A percentile compares a stretch with the other conserved stretches of the same genome.
These are phyloP conservation scores for Polysphondylium violaceum DNA, from an alignment of 78 protist species.

Conservation along the genomic window DNA sequence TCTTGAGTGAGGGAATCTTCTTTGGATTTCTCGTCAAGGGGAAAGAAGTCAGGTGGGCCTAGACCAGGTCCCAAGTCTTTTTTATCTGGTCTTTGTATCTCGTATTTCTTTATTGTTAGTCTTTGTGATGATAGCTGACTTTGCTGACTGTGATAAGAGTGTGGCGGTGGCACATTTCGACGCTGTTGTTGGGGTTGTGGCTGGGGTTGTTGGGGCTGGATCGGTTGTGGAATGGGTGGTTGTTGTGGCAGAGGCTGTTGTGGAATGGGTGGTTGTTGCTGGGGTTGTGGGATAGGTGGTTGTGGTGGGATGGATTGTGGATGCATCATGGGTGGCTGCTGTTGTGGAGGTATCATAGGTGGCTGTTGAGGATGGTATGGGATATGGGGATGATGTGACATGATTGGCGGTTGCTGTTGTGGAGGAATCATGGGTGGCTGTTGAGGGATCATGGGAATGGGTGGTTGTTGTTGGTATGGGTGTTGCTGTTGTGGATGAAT, in stretches of 20 bases:
- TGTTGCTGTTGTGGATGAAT: background rate
- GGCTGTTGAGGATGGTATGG: background rate
- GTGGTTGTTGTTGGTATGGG: background rate
- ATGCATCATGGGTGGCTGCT: background rate
- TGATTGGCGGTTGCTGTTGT: background rate
- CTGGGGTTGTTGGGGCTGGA: background rate
- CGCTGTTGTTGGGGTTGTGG: slow-evolving; percentile 26
- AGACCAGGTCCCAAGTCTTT: slow-evolving; percentile 62
- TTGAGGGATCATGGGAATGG: background rate
- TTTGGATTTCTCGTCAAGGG: slow-evolving; percentile 29
- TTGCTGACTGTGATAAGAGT: background rate
- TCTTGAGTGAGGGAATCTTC: slow-evolving; percentile 58
- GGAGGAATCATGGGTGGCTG: slow-evolving; percentile 2
- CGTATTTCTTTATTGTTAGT: slow-evolving; percentile 38
- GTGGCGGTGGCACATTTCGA: background rate
- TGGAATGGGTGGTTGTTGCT: slow-evolving; percentile 4
- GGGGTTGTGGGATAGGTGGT: background rate
- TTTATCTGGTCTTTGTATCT: slow-evolving; percentile 45
- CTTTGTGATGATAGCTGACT: background rate
- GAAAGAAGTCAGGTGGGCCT: slow-evolving; percentile 75
- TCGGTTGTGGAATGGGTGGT: background rate
- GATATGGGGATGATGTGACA: background rate
- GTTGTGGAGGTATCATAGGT: background rate
- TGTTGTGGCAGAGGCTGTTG: background rate
- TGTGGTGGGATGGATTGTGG: background rate